Conservation (phyloP, 805 yeast genomes). For the Sporopachydermia lactativora region DNA sequence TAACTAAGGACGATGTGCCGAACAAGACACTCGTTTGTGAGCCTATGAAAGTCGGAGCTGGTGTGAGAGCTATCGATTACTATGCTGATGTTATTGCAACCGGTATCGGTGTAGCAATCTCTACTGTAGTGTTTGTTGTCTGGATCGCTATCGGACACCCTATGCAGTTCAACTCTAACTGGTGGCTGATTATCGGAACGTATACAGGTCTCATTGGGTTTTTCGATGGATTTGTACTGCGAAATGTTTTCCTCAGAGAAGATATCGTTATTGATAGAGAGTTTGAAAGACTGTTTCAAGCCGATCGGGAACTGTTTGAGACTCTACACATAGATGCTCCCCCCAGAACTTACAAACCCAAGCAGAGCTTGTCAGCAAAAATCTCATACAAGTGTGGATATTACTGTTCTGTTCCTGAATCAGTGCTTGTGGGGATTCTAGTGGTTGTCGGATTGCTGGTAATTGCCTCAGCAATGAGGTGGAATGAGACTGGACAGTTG, state of each 20-base stretch:
- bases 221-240: slow-evolving; percentile 27
- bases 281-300: slow-evolving; percentile 17
- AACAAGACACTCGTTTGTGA: slow-evolving; percentile 15
- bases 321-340: slow-evolving; percentile 14
- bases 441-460: slow-evolving; percentile 19
- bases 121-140: slow-evolving; percentile 19
- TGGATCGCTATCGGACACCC: slow-evolving; percentile 25
- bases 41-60: slow-evolving; percentile 10
- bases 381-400: slow-evolving; percentile 15
- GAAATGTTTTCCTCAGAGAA: slow-evolving; percentile 23
- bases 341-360: slow-evolving; percentile 5
- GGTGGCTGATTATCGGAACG: slow-evolving; percentile 35
- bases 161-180: slow-evolving; percentile 24
- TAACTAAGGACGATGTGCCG: slow-evolving; percentile 12
- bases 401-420: slow-evolving; percentile 20
- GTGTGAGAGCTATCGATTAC: slow-evolving; percentile 19
- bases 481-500: slow-evolving; percentile 28
- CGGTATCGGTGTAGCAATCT: slow-evolving; percentile 25
- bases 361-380: slow-evolving; percentile 4
- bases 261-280: slow-evolving; percentile 12
- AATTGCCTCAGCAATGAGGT: slow-evolving; percentile 21
- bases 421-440: slow-evolving; percentile 18
- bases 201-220: slow-evolving; percentile 31
- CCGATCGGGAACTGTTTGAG: slow-evolving; percentile 20
- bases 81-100: slow-evolving; percentile 31